Evolutionary conservation across 371 early-diverging fungal genomes (phyloP), one percentile per base, ranked within the genome.

Genomic region (Rhizopus arrhizus): DNA sequence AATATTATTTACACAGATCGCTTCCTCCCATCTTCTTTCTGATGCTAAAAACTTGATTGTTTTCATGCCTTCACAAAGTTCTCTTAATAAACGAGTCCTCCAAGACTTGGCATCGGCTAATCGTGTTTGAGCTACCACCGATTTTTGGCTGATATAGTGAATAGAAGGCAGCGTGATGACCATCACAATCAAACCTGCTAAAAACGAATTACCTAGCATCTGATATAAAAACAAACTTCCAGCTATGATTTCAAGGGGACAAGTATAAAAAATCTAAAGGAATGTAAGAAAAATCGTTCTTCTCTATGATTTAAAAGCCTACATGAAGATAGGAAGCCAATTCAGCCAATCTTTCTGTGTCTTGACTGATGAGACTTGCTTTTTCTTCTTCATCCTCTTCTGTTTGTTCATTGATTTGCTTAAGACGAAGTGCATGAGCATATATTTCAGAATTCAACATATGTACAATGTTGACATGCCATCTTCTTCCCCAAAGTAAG

Each of bases 291-390:
- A 16, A 5, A 58, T n/a, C 7, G 3, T 11, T 45, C 47, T 15
- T n/a, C 34, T 29, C 6, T 15, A 11, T 8, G 12, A 31, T 46
- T 5, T 36, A 45, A 15, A 36, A n/a, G 10, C 69, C 68, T 73
- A 76, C 77, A 58, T 80, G 82, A 32, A 85, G 60, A 51, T 84
- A 82, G 12, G 84, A 80, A 2, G 73, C 81, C 11, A 85, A 22
- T 55, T 81, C 84, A 11, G 85, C 83, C 11, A 95, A 69, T 43
- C 93, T 81, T 43, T 86, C 84, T 5, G 87, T 75, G 63, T 96
- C 97, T 3, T 91, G 86, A 9, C 91, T 88, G 69, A 95, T 86
- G 58, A 96, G 66, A 69, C 87, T 95, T 41, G 74, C 66, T 29
- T 91, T 60, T 43, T 71, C 66, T 46, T 62, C 56, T 4, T 61